Percentiles rank a stretch among this genome's conserved stretches.
Evolutionary conservation across 495 filamentous ascomycete species (phyloP).

Genomic region (Talaromyces liani): DNA sequence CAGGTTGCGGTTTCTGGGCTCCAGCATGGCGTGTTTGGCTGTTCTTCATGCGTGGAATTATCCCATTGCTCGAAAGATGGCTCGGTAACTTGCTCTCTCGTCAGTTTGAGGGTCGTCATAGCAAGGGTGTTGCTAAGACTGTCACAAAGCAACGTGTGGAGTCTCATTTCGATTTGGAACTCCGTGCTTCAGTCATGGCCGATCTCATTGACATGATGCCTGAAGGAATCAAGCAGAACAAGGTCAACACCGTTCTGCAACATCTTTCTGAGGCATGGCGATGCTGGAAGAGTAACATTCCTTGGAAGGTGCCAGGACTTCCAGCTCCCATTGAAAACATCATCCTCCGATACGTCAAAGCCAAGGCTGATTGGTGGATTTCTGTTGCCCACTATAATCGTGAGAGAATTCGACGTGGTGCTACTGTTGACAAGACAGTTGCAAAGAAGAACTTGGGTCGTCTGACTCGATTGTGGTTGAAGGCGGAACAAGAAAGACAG

Average conservation of each 20-base stretch:
- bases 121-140: conserved; percentile 98
- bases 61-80: conserved; percentile 95
- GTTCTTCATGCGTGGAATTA: conserved; percentile 99
- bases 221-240: conserved; percentile 98
- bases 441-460: conserved; percentile 98
- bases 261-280: conserved; percentile 97
- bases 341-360: conserved; percentile 96
- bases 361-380: conserved; percentile 99
- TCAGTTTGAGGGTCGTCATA: conserved; percentile 98
- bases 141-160: conserved; percentile 99
- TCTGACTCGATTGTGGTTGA: conserved; percentile 92
- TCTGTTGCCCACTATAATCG: conserved; percentile 98
- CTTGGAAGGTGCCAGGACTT: conserved; percentile 96
- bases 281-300: conserved; percentile 99
- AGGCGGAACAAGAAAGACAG: conserved; percentile 96
- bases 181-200: conserved; percentile 97
- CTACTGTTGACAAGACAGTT: conserved; percentile 97
- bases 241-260: conserved; percentile 96
- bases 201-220: conserved; percentile 99
- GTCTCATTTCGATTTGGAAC: conserved; percentile 96
- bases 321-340: conserved; percentile 98
- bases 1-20: conserved; percentile 98
- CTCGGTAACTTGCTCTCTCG: conserved; percentile 93
- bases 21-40: conserved; percentile 99
- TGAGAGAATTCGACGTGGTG: conserved; percentile 90